Evolutionary conservation across 805 yeast species (phyloP), one percentile per base, ranked within the genome.

Genomic region (Metschnikowia dekortorum): DNA sequence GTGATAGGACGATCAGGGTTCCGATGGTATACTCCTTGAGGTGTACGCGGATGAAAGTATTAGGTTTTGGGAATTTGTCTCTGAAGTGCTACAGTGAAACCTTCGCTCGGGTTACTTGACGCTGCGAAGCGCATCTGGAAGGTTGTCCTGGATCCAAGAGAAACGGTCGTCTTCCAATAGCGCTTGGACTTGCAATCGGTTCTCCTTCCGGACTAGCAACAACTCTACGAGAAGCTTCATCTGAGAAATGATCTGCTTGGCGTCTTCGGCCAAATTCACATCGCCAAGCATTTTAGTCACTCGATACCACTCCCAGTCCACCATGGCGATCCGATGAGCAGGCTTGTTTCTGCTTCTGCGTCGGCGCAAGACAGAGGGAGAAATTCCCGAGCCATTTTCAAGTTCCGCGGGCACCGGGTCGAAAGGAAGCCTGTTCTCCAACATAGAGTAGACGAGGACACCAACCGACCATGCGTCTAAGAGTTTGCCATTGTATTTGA

Each of bases 381-480:
- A 66, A 2, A 74, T 61, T 1, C 71, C 72, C 4, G 63, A 41
- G 10, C 55, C 50, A 14, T 73, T 69, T 39, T 73, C 69, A 43
- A 54, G 54, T 37, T 61, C 60, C 11, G 73, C 70, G 2, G 90
- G 91, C 2, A 91, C 85, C 2, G 88, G 81, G 63, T 94, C 99
- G 71, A 94, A 94, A 4, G 99, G 99, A 44, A 94, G 71, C 50
- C 97, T 66, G 39, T 89, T 84, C 61, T 94, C 99, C 59, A 94
- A 66, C 29, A 92, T 69, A 1, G 95, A 82, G 61, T 90, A 94
- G 1, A 91, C 68, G n/a, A 91, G 72, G 2, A 94, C 98, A 2
- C 99, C 99, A 8, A 91, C 66, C 1, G 97, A 89, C 99, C 99
- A 94, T 16, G 91, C 75, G 65, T 94, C 99, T 44, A 94, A 85